Evolutionary conservation across 1,284 basidiomycete species (phyloP).

Genomic region (Tetrapyrgos nigripes): DNA sequence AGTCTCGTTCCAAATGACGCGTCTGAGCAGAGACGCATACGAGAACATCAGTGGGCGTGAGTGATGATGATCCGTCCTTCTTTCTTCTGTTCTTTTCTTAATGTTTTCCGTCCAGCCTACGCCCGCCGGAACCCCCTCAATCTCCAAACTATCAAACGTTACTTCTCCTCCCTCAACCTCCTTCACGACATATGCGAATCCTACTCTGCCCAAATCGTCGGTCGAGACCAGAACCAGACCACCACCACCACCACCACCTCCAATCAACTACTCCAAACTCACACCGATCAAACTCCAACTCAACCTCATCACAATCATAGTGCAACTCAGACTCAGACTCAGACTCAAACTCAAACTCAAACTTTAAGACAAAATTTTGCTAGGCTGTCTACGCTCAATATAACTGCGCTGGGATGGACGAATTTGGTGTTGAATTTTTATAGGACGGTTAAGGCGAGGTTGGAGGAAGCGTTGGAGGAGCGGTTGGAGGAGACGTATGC

Average conservation of each 20-base stretch:
- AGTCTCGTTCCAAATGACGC: constrained; percentile 4
- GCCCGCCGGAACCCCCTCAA: constrained; percentile 8
- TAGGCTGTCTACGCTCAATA: not conserved
- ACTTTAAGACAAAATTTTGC: not conserved
- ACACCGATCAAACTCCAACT: not conserved
- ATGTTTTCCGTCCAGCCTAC: not conserved
- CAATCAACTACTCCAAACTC: no score
- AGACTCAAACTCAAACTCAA: not conserved
- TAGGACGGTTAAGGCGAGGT: not conserved
- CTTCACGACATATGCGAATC: no score
- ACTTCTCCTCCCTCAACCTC: constrained; percentile 1
- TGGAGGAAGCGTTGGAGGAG: not conserved
- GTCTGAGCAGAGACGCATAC: constrained; percentile 3
- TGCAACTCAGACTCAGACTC: not conserved
- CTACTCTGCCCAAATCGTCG: not conserved
- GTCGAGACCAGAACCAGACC: no score
- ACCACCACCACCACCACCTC: no score
- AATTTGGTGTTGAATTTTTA: not conserved
- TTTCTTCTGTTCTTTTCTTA: not conserved
- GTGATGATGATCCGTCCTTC: not conserved
- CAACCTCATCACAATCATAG: no score
- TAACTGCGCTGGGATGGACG: not conserved
- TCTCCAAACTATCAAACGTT: not conserved
- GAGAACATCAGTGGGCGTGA: constrained; percentile 11
- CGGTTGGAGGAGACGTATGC: not conserved